Evolutionary conservation across 345 rosid species (phyloP).

Genomic region (Sisymbrium altissimum): DNA sequence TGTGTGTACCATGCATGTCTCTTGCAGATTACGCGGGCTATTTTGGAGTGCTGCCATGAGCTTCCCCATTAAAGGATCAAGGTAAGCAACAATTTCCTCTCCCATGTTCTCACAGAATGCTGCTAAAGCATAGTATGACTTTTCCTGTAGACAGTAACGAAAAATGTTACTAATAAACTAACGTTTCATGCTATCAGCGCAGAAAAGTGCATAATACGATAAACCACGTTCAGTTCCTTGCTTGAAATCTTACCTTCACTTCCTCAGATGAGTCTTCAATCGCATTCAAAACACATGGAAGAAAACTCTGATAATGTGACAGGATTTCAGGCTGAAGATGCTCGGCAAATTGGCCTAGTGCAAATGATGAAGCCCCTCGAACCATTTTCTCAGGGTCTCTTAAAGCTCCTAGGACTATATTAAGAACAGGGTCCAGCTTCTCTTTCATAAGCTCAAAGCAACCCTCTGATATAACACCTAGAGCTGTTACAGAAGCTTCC

Average conservation of each 20-base stretch:
- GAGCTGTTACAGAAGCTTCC: slow-evolving; percentile 92
- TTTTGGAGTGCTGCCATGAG: slow-evolving; percentile 75
- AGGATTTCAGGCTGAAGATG: slow-evolving; percentile 96
- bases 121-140: slow-evolving; percentile 97
- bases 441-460: slow-evolving; percentile 81
- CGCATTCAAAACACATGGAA: slow-evolving; percentile 89
- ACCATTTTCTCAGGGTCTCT: slow-evolving; percentile 95
- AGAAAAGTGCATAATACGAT: not conserved
- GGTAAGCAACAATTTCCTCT: slow-evolving; percentile 83
- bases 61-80: slow-evolving; percentile 90
- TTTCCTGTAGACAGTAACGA: slow-evolving; percentile 54
- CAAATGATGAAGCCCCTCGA: slow-evolving; percentile 98
- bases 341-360: slow-evolving; percentile 97
- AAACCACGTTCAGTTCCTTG: not conserved
- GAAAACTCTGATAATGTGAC: slow-evolving; percentile 75
- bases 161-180: not conserved
- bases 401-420: slow-evolving; percentile 72
- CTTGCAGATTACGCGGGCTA: slow-evolving; percentile 91
- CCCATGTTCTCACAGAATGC: slow-evolving; percentile 99
- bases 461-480: slow-evolving; percentile 96
- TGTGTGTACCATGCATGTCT: slow-evolving; percentile 89
- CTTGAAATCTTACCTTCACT: slow-evolving; percentile 68
- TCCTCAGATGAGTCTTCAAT: slow-evolving; percentile 92
- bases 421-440: slow-evolving; percentile 81
- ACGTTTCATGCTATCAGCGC: not conserved